These are phyloP conservation scores for Mariannaea elegans DNA, from an alignment of 2,329 filamentous ascomycete genomes.

Conservation along the genomic window DNA sequence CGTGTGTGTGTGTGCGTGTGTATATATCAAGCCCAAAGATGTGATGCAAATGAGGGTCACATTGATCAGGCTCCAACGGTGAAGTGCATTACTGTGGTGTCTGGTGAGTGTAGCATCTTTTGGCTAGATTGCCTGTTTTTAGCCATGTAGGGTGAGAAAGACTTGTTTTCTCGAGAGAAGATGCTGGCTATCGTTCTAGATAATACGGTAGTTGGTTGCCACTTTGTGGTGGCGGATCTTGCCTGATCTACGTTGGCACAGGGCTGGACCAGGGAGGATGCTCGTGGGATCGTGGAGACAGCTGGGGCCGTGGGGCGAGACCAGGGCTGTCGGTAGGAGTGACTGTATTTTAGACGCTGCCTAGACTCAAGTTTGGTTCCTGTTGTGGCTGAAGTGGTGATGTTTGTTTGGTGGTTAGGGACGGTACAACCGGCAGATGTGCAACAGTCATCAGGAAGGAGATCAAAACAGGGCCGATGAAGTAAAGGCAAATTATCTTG, in stretches of 20 bases:
- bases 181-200: not conserved
- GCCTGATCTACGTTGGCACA: not conserved
- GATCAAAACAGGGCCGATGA: too few relatives aligned
- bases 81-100: not conserved
- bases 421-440: not conserved
- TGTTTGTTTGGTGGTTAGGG: not conserved
- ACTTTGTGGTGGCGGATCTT: not conserved
- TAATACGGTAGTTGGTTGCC: not conserved
- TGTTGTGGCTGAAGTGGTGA: constrained; percentile 8
- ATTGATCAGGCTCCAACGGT: not conserved
- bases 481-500: not conserved
- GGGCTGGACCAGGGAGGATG: not conserved
- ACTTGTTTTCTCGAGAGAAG: too few relatives aligned
- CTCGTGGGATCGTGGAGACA: constrained; percentile 9
- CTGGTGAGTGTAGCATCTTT: not conserved
- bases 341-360: not conserved
- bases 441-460: not conserved
- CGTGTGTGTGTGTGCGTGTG: too few relatives aligned
- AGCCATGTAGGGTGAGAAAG: not conserved
- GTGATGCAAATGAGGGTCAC: not conserved
- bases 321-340: not conserved
- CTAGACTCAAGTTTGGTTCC: constrained; percentile 1
- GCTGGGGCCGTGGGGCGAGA: constrained; percentile 10
- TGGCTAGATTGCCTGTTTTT: not conserved
- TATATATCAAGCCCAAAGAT: not conserved